Conservation (phyloP, 306 rosid genomes). For the Trichosanthes truncata region DNA sequence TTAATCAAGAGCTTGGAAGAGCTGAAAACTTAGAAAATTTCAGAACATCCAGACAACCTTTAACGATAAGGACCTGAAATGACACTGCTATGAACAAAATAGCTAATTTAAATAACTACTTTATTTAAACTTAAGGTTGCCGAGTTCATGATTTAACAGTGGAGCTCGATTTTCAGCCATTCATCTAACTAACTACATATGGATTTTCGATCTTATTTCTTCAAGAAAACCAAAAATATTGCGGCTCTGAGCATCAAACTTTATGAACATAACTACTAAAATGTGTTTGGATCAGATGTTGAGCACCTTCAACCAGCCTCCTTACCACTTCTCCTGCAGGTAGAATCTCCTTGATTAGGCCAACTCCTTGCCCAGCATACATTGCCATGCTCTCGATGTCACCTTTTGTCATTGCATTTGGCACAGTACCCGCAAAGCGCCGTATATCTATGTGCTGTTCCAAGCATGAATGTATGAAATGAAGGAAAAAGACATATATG, state of each 20-base stretch:
- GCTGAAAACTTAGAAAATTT: neutral
- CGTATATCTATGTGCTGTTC: conserved; percentile 50
- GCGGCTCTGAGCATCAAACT: neutral
- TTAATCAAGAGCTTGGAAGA: too few relatives aligned
- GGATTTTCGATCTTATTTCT: neutral
- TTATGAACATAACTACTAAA: neutral
- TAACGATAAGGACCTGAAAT: neutral
- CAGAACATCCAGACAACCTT: neutral
- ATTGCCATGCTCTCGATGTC: conserved; percentile 78
- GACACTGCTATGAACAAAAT: neutral
- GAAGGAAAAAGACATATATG: neutral
- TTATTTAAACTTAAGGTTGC: neutral
- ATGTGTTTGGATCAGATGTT: conserved; percentile 26
- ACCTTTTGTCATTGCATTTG: conserved; percentile 47
- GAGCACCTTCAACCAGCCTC: conserved; percentile 68
- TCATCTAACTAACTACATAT: neutral
- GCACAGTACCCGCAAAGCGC: conserved; percentile 57
- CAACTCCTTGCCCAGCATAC: conserved; percentile 79
- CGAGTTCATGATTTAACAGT: neutral
- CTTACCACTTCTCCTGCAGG: conserved; percentile 61
- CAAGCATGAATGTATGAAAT: neutral
- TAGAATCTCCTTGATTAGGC: conserved; percentile 56
- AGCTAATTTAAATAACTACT: neutral
- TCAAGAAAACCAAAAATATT: neutral
- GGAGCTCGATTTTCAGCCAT: neutral